Evolutionary conservation across 345 rosid species (phyloP), one percentile per base, ranked within the genome.

Genomic region (Clarkia xantiana): DNA sequence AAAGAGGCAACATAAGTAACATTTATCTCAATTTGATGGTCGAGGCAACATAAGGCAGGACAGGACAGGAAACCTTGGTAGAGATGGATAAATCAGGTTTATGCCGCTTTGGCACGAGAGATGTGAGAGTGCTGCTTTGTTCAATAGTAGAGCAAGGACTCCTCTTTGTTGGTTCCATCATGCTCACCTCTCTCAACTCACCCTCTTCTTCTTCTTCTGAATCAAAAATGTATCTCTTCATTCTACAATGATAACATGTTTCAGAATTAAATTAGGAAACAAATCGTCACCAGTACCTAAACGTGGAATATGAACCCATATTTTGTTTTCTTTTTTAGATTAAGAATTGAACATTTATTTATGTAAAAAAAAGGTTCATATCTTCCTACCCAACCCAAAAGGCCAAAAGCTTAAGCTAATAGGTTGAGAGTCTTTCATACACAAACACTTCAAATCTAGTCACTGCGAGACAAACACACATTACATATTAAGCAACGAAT

Each of bases 91-190:
- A 64, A 56, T 74, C 81, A 40, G 86, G 63, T 72, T 83, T 91
- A 34, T 79, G 96, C 20, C 91, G 78, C 63, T 91, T 91, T 39
- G 78, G 53, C 39, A 76, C 67, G 15, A 82, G 76, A 55, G 80
- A 58, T 49, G 72, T 63, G 65, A 79, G 58, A 46, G 57, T 64
- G 45, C 62, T 65, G 45, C 62, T 65, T 42, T 83, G 82, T 52
- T 76, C 95, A 9, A 86, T 62, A 29, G 36, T 29, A 62, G 88
- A 63, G 54, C 77, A 91, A 6, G 84, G 76, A 43, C 74, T 77
- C 51, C 75, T 66, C 70, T 91, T 86, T 67, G 79, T 83, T 69
- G 79, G 71, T 72, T 91, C 86, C 75, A 84, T 83, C 85, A 91
- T 78, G 77, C 68, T 77, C 56, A 47, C 53, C 0, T 49, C 62